phyloP scores from a whole-genome alignment of 441 rosid genomes.

The Populus hybrid region DNA sequence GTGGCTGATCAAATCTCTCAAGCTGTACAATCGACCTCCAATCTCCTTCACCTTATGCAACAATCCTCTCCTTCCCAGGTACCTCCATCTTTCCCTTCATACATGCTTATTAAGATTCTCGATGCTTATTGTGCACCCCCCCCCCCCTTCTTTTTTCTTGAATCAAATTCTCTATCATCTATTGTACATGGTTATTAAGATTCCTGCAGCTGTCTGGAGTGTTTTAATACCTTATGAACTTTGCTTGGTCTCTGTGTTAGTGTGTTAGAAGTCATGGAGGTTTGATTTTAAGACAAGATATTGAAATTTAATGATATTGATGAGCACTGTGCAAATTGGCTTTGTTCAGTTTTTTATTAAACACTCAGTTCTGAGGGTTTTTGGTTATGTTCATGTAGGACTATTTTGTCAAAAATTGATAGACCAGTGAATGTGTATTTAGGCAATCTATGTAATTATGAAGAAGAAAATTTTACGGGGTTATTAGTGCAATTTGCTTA shows the following conservation, averaged over 20 bases:
- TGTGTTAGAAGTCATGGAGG: background rate
- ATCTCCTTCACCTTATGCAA: conserved; percentile 76
- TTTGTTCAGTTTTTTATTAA: background rate
- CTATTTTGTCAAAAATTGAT: background rate
- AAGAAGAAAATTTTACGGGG: background rate
- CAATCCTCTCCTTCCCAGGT: conserved; percentile 72
- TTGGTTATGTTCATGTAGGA: background rate
- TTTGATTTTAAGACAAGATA: background rate
- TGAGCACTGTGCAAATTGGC: background rate
- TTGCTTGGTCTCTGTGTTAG: background rate
- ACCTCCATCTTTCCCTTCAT: background rate
- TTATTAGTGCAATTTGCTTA: background rate
- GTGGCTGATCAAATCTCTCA: conserved; percentile 74
- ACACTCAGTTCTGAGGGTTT: background rate
- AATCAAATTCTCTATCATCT: too few species aligned
- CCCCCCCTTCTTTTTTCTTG: background rate
- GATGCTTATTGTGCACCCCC: background rate
- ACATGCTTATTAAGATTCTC: background rate
- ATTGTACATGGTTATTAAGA: too few species aligned
- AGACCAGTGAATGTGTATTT: background rate
- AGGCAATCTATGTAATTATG: background rate
- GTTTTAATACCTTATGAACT: background rate
- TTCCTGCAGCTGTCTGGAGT: too few species aligned
- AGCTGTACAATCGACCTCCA: conserved; percentile 71
- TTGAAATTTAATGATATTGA: background rate